Evolutionary conservation across 371 early-diverging fungal genomes (phyloP).

Genomic region (Apophysomyces elegans): DNA sequence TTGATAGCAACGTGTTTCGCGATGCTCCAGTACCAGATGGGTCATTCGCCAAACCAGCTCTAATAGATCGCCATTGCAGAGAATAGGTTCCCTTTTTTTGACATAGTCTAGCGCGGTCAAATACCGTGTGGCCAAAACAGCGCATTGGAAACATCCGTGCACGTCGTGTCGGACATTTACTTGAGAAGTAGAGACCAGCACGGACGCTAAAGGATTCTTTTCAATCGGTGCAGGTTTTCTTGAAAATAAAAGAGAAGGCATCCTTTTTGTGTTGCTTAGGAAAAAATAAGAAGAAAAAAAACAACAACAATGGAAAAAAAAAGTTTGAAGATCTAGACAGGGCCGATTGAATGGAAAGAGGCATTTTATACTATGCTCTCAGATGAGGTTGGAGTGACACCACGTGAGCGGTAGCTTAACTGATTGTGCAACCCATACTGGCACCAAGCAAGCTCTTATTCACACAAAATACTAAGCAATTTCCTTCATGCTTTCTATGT

Average conservation of each 20-base stretch:
- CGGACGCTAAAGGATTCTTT: not conserved
- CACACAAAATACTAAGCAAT: too few relatives aligned
- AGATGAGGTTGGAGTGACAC: slow-evolving; percentile 5
- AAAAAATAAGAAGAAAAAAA: too few relatives aligned
- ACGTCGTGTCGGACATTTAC: slow-evolving; percentile 28
- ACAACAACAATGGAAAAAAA: not conserved
- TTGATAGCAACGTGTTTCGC: slow-evolving; percentile 17
- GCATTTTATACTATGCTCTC: not conserved
- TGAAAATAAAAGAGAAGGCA: slow-evolving; percentile 8
- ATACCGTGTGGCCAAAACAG: slow-evolving; percentile 24
- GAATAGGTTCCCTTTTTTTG: slow-evolving; percentile 19
- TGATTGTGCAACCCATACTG: not conserved
- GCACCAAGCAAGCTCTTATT: not conserved
- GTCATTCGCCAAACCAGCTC: slow-evolving; percentile 37
- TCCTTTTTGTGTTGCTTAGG: not conserved
- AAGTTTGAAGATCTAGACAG: not conserved
- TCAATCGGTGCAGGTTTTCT: not conserved
- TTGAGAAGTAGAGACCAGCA: slow-evolving; percentile 14
- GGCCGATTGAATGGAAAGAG: not conserved
- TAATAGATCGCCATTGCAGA: slow-evolving; percentile 30
- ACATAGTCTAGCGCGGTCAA: slow-evolving; percentile 20
- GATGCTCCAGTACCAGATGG: slow-evolving; percentile 35
- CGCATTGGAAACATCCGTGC: slow-evolving; percentile 26
- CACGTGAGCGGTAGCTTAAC: slow-evolving; percentile 6
- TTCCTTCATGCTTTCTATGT: too few relatives aligned